A percentile compares a stretch with the other conserved stretches of the same genome.
Evolutionary conservation across 805 yeast species (phyloP).

Genomic region (Yarrowia phangngaensis): DNA sequence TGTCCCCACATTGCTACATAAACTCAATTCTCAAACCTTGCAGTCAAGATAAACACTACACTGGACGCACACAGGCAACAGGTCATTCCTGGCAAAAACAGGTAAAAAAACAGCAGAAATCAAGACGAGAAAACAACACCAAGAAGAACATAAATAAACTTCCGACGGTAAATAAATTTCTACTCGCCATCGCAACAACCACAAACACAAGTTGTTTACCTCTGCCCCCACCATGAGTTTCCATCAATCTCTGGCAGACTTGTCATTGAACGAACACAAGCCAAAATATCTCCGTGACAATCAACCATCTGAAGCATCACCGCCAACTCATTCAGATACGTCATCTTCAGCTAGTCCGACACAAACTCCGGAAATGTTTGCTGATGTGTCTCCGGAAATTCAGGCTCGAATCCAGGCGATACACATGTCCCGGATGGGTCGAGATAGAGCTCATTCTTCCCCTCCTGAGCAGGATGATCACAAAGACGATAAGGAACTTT

Average conservation of each 20-base stretch:
- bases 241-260: constrained; percentile 20
- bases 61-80: too few relatives aligned
- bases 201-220: too few relatives aligned
- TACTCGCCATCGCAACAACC: too few relatives aligned
- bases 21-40: too few relatives aligned
- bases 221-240: constrained; percentile 24
- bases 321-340: not conserved
- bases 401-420: constrained; percentile 86
- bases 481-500: constrained; percentile 26
- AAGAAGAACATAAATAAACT: too few relatives aligned
- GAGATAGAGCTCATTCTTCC: constrained; percentile 37
- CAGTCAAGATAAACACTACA: too few relatives aligned
- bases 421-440: constrained; percentile 69
- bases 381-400: constrained; percentile 52
- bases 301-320: not conserved
- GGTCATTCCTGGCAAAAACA: too few relatives aligned
- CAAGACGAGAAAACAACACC: too few relatives aligned
- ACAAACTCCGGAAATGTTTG: not conserved
- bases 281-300: constrained; percentile 12
- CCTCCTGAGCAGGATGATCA: constrained; percentile 30
- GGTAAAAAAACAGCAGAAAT: too few relatives aligned
- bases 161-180: too few relatives aligned
- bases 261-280: constrained; percentile 22
- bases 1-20: too few relatives aligned
- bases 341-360: not conserved